A percentile compares a stretch with the other conserved stretches of the same genome.
These are phyloP conservation scores for Paecilomyces fulvus DNA, from an alignment of 2,329 filamentous ascomycete genomes.

Conservation along the genomic window DNA sequence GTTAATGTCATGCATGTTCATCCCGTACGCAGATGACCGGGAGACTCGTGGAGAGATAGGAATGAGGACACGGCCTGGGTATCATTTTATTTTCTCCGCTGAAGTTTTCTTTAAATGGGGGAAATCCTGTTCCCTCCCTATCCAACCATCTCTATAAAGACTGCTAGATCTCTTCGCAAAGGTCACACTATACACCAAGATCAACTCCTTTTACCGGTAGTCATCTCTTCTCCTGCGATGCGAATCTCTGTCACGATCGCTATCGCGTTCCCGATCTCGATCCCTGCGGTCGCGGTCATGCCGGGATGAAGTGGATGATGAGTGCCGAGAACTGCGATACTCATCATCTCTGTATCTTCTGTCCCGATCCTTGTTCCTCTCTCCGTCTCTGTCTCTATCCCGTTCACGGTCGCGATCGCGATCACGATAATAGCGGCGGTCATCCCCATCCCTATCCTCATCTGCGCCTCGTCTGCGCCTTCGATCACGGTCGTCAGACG, in stretches of 20 bases:
- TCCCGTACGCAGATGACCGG: background rate
- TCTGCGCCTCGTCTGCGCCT: conserved; percentile 31
- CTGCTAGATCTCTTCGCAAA: background rate
- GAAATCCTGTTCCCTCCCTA: background rate
- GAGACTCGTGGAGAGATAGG: background rate
- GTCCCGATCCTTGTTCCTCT: conserved; percentile 15
- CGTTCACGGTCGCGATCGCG: conserved; percentile 20
- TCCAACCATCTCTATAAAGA: background rate
- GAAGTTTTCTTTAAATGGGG: background rate
- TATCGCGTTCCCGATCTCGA: background rate
- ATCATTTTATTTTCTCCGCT: background rate
- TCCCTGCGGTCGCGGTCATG: conserved; percentile 19
- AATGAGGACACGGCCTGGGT: background rate
- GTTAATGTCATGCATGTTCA: background rate
- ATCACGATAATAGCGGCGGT: conserved; percentile 21
- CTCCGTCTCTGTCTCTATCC: conserved; percentile 17
- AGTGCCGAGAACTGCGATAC: conserved; percentile 24
- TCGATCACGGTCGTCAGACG: conserved; percentile 26
- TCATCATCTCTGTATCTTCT: conserved; percentile 23
- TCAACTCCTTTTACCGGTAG: background rate
- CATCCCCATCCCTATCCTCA: conserved; percentile 19
- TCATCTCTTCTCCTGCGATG: background rate
- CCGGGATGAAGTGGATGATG: conserved; percentile 16
- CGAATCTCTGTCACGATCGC: conserved; percentile 11
- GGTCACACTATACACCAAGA: background rate